Conservation (phyloP, 2,329 filamentous ascomycete species). For the Diaporthe eres region DNA sequence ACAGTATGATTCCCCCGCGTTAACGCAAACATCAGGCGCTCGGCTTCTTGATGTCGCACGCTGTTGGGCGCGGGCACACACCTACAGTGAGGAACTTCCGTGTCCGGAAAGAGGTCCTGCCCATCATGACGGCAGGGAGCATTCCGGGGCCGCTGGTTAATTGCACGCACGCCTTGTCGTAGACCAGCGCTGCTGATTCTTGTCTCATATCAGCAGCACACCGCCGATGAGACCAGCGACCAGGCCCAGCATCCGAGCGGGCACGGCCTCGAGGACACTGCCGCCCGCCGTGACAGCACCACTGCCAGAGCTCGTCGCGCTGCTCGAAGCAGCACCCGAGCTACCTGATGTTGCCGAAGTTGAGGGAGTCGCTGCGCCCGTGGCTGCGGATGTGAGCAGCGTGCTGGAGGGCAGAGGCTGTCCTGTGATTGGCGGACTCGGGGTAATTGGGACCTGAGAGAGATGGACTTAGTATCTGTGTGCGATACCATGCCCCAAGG, state of each 20-base stretch:
- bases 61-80: not conserved
- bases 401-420: not conserved
- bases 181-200: not conserved
- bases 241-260: not conserved
- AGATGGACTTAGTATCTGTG: not conserved
- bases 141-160: too few relatives aligned
- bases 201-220: slow-evolving; percentile 4
- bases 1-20: not conserved
- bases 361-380: not conserved
- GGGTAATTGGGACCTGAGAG: not conserved
- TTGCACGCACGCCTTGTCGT: not conserved
- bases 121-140: too few relatives aligned
- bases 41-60: not conserved
- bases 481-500: too few relatives aligned
- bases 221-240: not conserved
- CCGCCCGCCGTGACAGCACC: slow-evolving; percentile 7
- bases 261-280: not conserved
- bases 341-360: not conserved
- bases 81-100: too few relatives aligned
- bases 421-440: not conserved
- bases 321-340: not conserved
- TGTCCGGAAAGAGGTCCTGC: not conserved
- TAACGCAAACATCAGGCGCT: too few relatives aligned
- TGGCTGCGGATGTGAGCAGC: not conserved
- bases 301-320: not conserved